phyloP scores from a whole-genome alignment of 345 rosid species.

The Streptanthus diversifolius region DNA sequence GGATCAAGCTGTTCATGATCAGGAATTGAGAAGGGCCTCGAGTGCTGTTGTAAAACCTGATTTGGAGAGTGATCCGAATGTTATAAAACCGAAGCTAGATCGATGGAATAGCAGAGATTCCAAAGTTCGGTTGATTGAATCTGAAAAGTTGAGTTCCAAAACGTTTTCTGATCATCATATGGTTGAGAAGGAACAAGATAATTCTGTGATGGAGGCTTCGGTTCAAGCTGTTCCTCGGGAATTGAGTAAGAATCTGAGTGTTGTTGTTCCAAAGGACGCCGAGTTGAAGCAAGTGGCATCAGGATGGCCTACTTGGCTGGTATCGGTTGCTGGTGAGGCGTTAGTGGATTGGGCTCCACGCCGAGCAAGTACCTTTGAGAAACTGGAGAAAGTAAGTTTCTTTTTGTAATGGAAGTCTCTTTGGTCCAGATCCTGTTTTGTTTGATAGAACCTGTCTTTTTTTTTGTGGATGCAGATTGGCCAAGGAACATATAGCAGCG shows the following conservation, averaged over 20 bases:
- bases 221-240: constrained; percentile 10
- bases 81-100: constrained; percentile 44
- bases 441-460: not conserved
- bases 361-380: constrained; percentile 74
- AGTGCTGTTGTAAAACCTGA: not conserved
- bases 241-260: not conserved
- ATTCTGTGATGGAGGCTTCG: not conserved
- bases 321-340: constrained; percentile 73
- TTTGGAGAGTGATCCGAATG: constrained; percentile 43
- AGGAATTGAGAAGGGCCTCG: not conserved
- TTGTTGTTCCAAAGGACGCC: constrained; percentile 31
- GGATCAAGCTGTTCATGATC: constrained; percentile 12
- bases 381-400: constrained; percentile 65
- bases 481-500: constrained; percentile 91
- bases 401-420: not conserved
- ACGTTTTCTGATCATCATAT: constrained; percentile 47
- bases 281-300: constrained; percentile 49
- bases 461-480: constrained; percentile 67
- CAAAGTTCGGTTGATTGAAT: constrained; percentile 48
- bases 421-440: not conserved
- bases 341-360: constrained; percentile 86
- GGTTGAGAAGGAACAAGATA: constrained; percentile 40
- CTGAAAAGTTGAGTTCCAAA: constrained; percentile 43
- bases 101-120: constrained; percentile 47
- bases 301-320: constrained; percentile 95